phyloP scores from a whole-genome alignment of 495 filamentous ascomycete species.

The Lophiostoma macrostomum region DNA sequence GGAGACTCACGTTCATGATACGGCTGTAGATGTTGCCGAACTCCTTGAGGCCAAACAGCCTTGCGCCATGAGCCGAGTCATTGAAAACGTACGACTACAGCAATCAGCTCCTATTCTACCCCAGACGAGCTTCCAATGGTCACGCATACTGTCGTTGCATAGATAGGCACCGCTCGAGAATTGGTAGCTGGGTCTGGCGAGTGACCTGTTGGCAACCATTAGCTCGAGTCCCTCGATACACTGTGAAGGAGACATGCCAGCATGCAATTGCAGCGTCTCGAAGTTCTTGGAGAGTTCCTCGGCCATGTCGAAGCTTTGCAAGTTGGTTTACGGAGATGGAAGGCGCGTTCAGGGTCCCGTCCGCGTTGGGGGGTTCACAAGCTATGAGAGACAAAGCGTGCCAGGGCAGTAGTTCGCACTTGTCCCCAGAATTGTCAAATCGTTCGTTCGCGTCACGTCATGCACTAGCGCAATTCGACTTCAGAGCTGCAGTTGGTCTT shows the following conservation, averaged over 20 bases:
- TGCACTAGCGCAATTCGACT: background rate
- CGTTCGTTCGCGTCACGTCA: background rate
- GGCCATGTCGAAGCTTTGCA: constrained; percentile 19
- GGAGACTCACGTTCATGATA: constrained; percentile 76
- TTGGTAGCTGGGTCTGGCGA: constrained; percentile 83
- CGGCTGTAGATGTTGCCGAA: constrained; percentile 98
- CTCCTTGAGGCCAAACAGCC: constrained; percentile 95
- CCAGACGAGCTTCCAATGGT: background rate
- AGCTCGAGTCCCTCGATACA: constrained; percentile 2
- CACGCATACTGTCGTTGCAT: constrained; percentile 74
- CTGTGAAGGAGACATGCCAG: constrained; percentile 49
- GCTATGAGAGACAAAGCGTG: background rate
- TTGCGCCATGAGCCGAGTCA: constrained; percentile 93
- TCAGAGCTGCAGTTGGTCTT: no score
- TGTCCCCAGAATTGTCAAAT: no score
- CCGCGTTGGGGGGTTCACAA: background rate
- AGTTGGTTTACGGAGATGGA: no score
- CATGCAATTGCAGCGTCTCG: constrained; percentile 95
- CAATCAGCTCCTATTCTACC: constrained; percentile 3
- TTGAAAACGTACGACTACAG: constrained; percentile 85
- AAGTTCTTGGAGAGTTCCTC: constrained; percentile 52
- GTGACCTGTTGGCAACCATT: constrained; percentile 55
- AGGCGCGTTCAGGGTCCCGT: no score
- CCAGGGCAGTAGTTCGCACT: no score
- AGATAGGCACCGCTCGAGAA: constrained; percentile 90